A percentile compares a stretch with the other conserved stretches of the same genome.
phyloP scores from a whole-genome alignment of 768 basidiomycete genomes.

The Boletus speciosus region DNA sequence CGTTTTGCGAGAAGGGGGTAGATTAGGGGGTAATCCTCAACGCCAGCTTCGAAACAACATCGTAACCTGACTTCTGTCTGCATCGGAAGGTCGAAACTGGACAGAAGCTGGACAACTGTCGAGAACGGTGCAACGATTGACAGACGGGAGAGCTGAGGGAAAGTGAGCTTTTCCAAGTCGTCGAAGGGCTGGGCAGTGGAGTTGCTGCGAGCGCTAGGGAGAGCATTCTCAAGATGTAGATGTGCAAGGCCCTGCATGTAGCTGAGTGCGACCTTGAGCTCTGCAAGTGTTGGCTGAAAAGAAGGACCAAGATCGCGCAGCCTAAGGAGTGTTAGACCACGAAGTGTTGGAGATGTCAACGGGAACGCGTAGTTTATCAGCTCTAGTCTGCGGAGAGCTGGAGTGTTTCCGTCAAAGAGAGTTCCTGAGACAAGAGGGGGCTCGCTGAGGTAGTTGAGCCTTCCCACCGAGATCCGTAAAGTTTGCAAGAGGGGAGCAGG shows the following conservation, averaged over 20 bases:
- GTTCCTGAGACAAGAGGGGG: conserved; percentile 23
- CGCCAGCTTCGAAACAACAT: conserved; percentile 7
- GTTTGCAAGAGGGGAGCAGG: conserved; percentile 34
- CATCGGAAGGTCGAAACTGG: conserved; percentile 8
- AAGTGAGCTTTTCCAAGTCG: conserved; percentile 1
- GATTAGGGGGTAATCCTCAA: conserved; percentile 5
- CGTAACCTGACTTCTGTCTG: conserved; percentile 17
- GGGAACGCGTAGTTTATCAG: conserved; percentile 34
- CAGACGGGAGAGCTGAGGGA: conserved; percentile 13
- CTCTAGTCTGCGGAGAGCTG: conserved; percentile 35
- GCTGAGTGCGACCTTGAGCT: conserved; percentile 33
- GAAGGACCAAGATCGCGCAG: conserved; percentile 27
- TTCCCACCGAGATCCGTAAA: conserved; percentile 24
- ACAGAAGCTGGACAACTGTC: conserved; percentile 12
- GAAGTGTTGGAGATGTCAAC: conserved; percentile 36
- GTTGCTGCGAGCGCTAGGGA: conserved; percentile 22
- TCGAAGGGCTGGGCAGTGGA: not conserved
- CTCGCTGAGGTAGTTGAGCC: conserved; percentile 15
- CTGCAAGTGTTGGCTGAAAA: conserved; percentile 29
- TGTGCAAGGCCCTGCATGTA: conserved; percentile 33
- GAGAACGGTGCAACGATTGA: conserved; percentile 20
- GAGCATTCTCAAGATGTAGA: conserved; percentile 35
- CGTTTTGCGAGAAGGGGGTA: conserved; percentile 15
- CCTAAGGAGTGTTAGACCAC: conserved; percentile 36
- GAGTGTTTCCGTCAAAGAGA: conserved; percentile 33